Evolutionary conservation across 768 basidiomycete species (phyloP), one percentile per base, ranked within the genome.

Genomic region (Leccinum rimulosum): DNA sequence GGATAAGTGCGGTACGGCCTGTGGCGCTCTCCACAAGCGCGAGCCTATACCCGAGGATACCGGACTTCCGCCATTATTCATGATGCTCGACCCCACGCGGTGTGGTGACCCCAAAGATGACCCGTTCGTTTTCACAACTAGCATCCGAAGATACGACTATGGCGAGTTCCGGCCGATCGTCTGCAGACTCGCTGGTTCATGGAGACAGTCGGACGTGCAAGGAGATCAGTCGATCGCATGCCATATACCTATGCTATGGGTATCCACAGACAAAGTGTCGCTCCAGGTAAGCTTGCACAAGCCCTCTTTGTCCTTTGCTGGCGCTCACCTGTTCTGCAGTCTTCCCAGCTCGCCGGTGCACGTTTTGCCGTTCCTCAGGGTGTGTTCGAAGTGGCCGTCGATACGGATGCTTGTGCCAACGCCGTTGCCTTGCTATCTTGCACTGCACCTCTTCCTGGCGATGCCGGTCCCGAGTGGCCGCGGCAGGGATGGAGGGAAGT

Each of bases 1-100:
- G 54, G 87, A 91, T 62, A 88, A 87, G 69, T 98, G 95, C 58
- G 94, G 95, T 7, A 93, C 92, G 2, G 93, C 95, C 8, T 93
- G 90, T 68, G 81, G 82, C 27, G 89, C 89, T 22, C 77, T 98
- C 50, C 93, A 96, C 74, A 86, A 84, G 73, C 87, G 83, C 62
- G 68, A 78, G 25, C 52, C 71, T 15, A 71, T 72, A 10, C 56
- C 70, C 0, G 78, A 76, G n/a, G 84, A 85, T n/a, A 64, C 56
- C 3, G 68, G 73, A 7, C 73, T 84, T 30, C 86, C 88, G 0
- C 82, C 88, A 0, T 69, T 97, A 11, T 77, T 84, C 76, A 78
- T 92, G 78, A 81, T 97, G 65, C 83, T 97, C 65, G 93, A 97
- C 68, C 93, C 95, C 14, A 86, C 89, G 35, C 84, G 94, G 1